Conservation (phyloP, 2,329 filamentous ascomycete species). For the Boeremia lycopersici region DNA sequence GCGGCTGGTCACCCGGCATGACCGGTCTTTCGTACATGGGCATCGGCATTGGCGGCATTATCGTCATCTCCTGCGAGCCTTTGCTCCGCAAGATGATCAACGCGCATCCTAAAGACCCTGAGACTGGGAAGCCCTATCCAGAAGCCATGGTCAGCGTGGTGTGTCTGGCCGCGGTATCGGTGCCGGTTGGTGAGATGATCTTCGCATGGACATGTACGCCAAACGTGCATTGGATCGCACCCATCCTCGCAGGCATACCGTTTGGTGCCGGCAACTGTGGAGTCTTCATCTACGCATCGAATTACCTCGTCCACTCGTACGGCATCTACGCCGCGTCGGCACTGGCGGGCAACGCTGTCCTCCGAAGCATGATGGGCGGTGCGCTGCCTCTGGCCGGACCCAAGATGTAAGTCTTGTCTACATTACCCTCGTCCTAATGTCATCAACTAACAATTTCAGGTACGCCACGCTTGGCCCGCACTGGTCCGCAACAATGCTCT, state of each 20-base stretch:
- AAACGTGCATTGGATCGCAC: constrained; percentile 80
- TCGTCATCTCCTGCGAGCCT: constrained; percentile 64
- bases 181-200: constrained; percentile 79
- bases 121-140: constrained; percentile 73
- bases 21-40: constrained; percentile 81
- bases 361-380: constrained; percentile 76
- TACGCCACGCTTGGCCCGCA: constrained; percentile 72
- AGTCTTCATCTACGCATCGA: constrained; percentile 81
- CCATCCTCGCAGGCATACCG: constrained; percentile 77
- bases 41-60: constrained; percentile 62
- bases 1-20: constrained; percentile 76
- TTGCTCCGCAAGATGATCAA: constrained; percentile 80
- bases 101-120: constrained; percentile 72
- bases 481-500: constrained; percentile 79
- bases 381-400: constrained; percentile 76
- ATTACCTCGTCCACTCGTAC: constrained; percentile 80
- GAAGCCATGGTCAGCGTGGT: constrained; percentile 84
- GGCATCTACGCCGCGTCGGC: constrained; percentile 83
- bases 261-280: constrained; percentile 79
- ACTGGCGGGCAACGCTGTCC: constrained; percentile 77
- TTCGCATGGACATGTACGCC: constrained; percentile 79
- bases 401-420: constrained; percentile 55
- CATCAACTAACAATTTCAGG: constrained; percentile 31
- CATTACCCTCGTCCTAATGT: neutral
- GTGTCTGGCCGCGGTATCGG: constrained; percentile 74